Conservation (phyloP, 495 filamentous ascomycete species). For the Penicillium simplicissimum region DNA sequence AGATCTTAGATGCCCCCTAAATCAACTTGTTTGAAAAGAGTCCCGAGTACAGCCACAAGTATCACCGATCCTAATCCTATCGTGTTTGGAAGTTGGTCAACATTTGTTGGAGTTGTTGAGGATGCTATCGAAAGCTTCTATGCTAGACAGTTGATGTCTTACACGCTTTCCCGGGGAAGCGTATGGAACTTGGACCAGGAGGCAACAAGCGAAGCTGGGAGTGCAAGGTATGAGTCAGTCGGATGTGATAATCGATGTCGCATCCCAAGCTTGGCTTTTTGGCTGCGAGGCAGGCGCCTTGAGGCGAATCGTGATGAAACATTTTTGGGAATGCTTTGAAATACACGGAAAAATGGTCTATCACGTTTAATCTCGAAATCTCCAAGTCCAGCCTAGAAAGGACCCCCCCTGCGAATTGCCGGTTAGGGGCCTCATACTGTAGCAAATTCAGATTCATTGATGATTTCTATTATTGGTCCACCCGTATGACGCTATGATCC, state of each 20-base stretch:
- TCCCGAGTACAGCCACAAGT: neutral
- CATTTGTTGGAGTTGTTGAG: conserved; percentile 10
- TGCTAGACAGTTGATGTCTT: conserved; percentile 3
- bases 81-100: conserved; percentile 6
- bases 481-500: too few species aligned
- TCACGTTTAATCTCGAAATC: conserved; percentile 54
- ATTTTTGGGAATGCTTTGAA: conserved; percentile 73
- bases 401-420: neutral
- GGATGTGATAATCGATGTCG: conserved; percentile 53
- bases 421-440: too few species aligned
- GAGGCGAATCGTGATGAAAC: conserved; percentile 69
- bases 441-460: too few species aligned
- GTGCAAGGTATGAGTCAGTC: conserved; percentile 42
- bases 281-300: conserved; percentile 61
- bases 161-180: neutral
- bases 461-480: too few species aligned
- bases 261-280: conserved; percentile 53
- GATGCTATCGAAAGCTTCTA: conserved; percentile 14
- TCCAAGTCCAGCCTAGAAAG: conserved; percentile 49
- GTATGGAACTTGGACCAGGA: neutral
- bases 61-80: neutral
- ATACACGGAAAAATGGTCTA: conserved; percentile 61
- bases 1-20: conserved; percentile 60
- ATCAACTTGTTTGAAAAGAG: conserved; percentile 44
- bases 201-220: too few species aligned